Conservation (phyloP, 371 early-diverging fungal genomes). For the Dichotomocladium elegans region DNA sequence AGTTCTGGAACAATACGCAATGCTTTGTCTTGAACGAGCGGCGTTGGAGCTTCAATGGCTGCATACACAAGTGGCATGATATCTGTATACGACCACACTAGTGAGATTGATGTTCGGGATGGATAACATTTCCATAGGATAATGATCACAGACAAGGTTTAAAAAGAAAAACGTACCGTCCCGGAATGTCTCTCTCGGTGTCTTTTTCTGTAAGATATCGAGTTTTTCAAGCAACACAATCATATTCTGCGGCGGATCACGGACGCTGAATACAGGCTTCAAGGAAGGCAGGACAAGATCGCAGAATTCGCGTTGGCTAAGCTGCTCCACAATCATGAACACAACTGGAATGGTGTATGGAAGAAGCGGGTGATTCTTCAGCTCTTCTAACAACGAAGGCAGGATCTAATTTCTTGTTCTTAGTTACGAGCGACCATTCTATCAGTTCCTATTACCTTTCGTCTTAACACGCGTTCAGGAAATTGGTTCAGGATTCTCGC, state of each 20-base stretch:
- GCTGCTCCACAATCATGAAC: constrained; percentile 59
- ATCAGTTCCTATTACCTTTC: constrained; percentile 48
- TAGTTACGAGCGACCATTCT: not conserved
- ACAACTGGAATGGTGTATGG: constrained; percentile 77
- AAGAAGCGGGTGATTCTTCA: constrained; percentile 68
- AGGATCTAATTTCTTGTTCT: constrained; percentile 49
- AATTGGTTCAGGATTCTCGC: constrained; percentile 68
- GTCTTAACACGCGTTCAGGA: constrained; percentile 61
- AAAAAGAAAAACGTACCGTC: constrained; percentile 52
- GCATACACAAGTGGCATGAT: constrained; percentile 77
- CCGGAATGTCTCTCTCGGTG: constrained; percentile 54
- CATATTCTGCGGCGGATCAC: constrained; percentile 62
- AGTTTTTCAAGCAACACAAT: constrained; percentile 64
- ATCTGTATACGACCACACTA: constrained; percentile 34
- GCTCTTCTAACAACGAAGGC: constrained; percentile 66
- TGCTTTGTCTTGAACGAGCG: constrained; percentile 76
- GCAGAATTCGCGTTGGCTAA: constrained; percentile 64
- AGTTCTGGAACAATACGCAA: constrained; percentile 64
- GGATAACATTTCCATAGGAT: too few relatives aligned
- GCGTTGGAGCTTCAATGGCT: constrained; percentile 59
- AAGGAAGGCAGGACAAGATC: constrained; percentile 60
- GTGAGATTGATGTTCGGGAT: too few relatives aligned
- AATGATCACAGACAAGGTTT: too few relatives aligned
- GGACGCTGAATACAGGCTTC: constrained; percentile 56
- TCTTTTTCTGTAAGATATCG: constrained; percentile 59